Conservation (phyloP, 495 filamentous ascomycete species). For the Pyrenula massariospora region DNA sequence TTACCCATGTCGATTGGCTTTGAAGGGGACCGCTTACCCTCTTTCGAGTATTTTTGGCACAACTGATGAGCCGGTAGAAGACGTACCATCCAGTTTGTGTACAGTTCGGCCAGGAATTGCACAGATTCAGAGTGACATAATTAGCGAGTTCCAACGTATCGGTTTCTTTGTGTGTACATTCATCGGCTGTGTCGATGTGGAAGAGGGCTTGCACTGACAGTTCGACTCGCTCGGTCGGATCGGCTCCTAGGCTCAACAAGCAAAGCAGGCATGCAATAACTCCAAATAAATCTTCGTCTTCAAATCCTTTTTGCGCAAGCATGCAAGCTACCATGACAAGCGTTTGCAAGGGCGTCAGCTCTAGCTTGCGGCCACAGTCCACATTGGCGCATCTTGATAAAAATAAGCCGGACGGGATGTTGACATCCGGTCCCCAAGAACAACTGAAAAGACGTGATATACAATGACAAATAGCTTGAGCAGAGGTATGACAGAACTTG, state of each 20-base stretch:
- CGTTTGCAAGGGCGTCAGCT: constrained; percentile 23
- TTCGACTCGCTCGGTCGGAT: constrained; percentile 13
- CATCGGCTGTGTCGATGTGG: not conserved
- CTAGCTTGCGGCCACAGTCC: constrained; percentile 19
- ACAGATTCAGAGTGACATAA: not conserved
- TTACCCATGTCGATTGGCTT: not conserved
- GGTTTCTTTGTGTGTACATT: constrained; percentile 6
- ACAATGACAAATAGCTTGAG: constrained; percentile 23
- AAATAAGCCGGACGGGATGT: constrained; percentile 24
- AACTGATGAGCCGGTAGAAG: not conserved
- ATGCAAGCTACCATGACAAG: constrained; percentile 21
- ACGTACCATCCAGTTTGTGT: not conserved
- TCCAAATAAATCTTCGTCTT: constrained; percentile 27
- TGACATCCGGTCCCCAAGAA: constrained; percentile 10
- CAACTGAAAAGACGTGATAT: constrained; percentile 17
- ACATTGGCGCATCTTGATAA: constrained; percentile 11
- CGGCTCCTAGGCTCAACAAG: constrained; percentile 17
- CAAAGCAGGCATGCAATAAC: constrained; percentile 24
- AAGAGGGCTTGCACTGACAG: constrained; percentile 6
- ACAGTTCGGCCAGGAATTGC: not conserved
- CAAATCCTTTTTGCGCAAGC: constrained; percentile 17
- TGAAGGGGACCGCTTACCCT: not conserved
- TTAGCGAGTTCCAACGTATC: constrained; percentile 4
- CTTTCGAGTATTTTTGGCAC: not conserved
- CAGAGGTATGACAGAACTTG: constrained; percentile 29